Base-by-base conservation (phyloP, 2,329 filamentous ascomycete species). In the Aspergillus fijiensis region DNA sequence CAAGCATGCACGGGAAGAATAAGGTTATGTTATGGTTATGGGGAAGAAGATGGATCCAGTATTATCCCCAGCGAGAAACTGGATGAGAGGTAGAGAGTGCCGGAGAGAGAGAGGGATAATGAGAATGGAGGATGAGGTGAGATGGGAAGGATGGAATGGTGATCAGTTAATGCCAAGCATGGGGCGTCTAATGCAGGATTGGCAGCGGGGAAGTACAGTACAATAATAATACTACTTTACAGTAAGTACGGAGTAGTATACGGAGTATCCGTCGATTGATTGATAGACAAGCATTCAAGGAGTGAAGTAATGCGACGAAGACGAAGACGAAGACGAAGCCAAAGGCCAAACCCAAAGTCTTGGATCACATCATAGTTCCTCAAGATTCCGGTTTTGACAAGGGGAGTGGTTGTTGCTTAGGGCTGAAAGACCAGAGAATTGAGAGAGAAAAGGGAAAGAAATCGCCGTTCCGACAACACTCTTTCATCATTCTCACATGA, bases 141-240 rank as follows among this genome's bases (percentile, higher is more conserved):
- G 45, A 45, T 47, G 14, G 50, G 53, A 49, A 52, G 10, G 19
- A 21, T 54, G 33, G 33, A 49, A 29, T 33, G 9, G 42, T 51
- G 39, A 45, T 45, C 39, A 45, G 39, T 52, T 33, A n/a, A 49
- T 51, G 55, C 29, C 55, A 57, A 58, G 39, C 39, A 45, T 45
- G 39, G 39, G 39, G 39, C 39, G 39, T 29, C n/a, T 35, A 31
- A 21, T 35, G 31, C 5, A 31, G 49, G 31, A 33, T 31, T 27
- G 31, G 49, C 25, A 50, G 48, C 27, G 33, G 14, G 33, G 4
- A 23, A 23, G 23, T 4, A 23, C 23, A 23, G 23, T 23, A 23
- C 23, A 23, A 23, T 23, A 23, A 23, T 23, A 23, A 23, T 23
- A 23, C 4, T 23, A 23, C 23, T 23, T 23, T 23, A 23, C 23